Evolutionary conservation across 768 basidiomycete genomes (phyloP).

Genomic region (Lactarius quietus): DNA sequence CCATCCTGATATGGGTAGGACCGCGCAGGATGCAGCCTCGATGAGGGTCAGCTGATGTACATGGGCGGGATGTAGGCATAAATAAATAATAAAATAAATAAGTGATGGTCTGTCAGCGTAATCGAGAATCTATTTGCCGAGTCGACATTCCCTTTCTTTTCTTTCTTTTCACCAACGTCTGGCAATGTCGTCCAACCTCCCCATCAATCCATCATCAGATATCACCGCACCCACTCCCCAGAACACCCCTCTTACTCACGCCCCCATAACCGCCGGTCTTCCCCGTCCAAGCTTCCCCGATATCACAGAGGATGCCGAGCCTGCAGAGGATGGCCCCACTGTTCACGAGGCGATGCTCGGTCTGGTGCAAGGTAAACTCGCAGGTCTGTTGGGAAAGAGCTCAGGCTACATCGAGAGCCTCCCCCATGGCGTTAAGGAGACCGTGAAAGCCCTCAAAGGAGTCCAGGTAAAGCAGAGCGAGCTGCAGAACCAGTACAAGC

Average conservation of each 20-base stretch:
- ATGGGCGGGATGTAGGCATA: not conserved
- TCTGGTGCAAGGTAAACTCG: slow-evolving; percentile 86
- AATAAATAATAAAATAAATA: not conserved
- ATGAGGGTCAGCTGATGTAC: slow-evolving; percentile 1
- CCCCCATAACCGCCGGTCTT: slow-evolving; percentile 73
- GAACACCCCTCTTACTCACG: slow-evolving; percentile 84
- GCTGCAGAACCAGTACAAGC: slow-evolving; percentile 90
- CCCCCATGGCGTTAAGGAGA: slow-evolving; percentile 74
- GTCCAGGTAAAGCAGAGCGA: slow-evolving; percentile 89
- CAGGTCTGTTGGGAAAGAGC: slow-evolving; percentile 81
- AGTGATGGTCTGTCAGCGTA: not conserved
- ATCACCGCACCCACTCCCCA: slow-evolving; percentile 89
- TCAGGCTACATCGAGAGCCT: slow-evolving; percentile 94
- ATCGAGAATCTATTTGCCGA: not conserved
- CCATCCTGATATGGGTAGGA: slow-evolving; percentile 36
- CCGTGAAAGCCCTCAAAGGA: slow-evolving; percentile 89
- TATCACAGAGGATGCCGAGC: slow-evolving; percentile 78
- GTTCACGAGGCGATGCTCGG: slow-evolving; percentile 68
- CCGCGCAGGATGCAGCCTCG: not conserved
- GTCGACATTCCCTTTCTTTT: not conserved
- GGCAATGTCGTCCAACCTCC: slow-evolving; percentile 66
- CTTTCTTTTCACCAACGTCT: not conserved
- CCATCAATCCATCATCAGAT: slow-evolving; percentile 50
- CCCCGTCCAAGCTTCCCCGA: slow-evolving; percentile 88
- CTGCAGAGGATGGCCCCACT: slow-evolving; percentile 54